A percentile compares a stretch with the other conserved stretches of the same genome.
Conservation (phyloP, 2,329 filamentous ascomycete genomes). For the Sclerotinia glacialis region DNA sequence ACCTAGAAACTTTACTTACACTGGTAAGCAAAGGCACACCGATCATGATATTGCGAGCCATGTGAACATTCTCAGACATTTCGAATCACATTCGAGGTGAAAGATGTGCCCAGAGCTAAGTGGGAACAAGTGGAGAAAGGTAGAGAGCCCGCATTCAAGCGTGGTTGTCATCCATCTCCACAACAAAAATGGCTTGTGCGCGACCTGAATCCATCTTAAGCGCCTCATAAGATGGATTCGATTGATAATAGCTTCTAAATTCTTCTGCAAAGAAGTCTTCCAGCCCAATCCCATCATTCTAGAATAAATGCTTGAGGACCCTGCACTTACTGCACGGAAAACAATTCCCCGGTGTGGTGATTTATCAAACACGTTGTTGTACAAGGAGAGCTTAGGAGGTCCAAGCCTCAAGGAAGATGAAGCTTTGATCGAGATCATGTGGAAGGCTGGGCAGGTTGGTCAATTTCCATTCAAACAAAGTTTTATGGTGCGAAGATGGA, state of each 20-base stretch:
- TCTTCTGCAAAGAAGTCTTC: conserved; percentile 7
- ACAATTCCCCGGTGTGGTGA: background rate
- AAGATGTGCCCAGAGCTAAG: conserved; percentile 11
- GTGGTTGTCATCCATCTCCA: conserved; percentile 9
- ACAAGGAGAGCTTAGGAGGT: background rate
- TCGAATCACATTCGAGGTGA: background rate
- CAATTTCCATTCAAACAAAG: background rate
- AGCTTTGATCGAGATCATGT: background rate
- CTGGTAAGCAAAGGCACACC: conserved; percentile 11
- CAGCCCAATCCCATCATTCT: conserved; percentile 14
- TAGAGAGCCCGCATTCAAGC: background rate
- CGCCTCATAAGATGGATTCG: background rate
- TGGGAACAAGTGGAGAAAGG: background rate
- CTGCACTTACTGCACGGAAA: background rate
- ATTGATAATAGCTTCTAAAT: conserved; percentile 13
- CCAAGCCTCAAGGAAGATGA: background rate
- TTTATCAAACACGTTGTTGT: conserved; percentile 10
- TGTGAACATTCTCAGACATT: conserved; percentile 13
- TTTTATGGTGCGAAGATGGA: background rate
- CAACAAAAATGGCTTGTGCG: background rate
- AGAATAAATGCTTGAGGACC: background rate
- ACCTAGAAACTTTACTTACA: background rate
- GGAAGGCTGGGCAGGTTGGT: background rate
- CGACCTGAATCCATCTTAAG: conserved; percentile 5
- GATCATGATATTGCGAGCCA: background rate